phyloP scores from a whole-genome alignment of 768 basidiomycete species.

The Aureoboletus auriporus region DNA sequence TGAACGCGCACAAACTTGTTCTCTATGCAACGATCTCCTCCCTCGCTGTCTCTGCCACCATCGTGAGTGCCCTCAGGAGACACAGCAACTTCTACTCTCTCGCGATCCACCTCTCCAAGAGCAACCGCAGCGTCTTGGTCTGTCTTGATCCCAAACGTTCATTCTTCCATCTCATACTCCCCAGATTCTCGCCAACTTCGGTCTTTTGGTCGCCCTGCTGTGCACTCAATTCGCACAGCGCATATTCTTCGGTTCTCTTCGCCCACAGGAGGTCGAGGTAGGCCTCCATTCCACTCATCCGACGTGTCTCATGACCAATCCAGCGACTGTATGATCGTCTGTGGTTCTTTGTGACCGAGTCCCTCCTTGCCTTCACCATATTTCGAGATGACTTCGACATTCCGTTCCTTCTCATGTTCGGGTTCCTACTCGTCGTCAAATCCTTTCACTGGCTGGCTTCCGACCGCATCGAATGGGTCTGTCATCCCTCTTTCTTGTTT shows the following conservation, averaged over 20 bases:
- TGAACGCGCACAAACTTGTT: conserved; percentile 61
- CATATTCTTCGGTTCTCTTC: conserved; percentile 87
- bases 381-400: conserved; percentile 94
- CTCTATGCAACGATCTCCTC: conserved; percentile 68
- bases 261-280: conserved; percentile 91
- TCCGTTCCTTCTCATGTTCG: conserved; percentile 92
- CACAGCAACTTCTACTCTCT: conserved; percentile 94
- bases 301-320: not conserved
- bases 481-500: conserved; percentile 19
- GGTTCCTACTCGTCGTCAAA: conserved; percentile 90
- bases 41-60: conserved; percentile 63
- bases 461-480: conserved; percentile 94
- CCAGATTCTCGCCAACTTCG: conserved; percentile 90
- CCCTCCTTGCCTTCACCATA: conserved; percentile 92
- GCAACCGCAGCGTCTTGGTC: conserved; percentile 90
- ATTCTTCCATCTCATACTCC: conserved; percentile 1
- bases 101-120: conserved; percentile 88
- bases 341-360: conserved; percentile 98
- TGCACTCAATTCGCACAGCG: conserved; percentile 75
- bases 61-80: conserved; percentile 75
- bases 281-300: conserved; percentile 16
- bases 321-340: conserved; percentile 93
- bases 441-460: conserved; percentile 97
- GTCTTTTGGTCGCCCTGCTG: conserved; percentile 70
- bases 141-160: conserved; percentile 19